Percentiles rank a stretch among this genome's conserved stretches.
Conservation (phyloP, 1,139 yeast genomes). For the Hemisphaericaspora xylanilytica region DNA sequence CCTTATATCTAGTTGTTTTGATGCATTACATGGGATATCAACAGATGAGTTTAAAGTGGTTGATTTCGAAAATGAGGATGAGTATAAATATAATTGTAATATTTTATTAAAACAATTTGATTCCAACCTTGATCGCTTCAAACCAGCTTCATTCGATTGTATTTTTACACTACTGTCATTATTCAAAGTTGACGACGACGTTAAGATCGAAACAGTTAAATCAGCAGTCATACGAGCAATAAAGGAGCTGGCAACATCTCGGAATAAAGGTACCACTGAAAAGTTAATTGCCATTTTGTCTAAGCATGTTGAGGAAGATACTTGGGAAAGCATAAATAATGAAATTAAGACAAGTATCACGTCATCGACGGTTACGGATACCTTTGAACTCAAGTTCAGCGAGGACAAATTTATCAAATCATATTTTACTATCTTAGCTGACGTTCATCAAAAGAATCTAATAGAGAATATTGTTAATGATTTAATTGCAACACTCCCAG, state of each 20-base stretch:
- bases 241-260: neutral
- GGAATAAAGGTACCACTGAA: conserved; percentile 4
- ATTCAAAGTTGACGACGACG: conserved; percentile 5
- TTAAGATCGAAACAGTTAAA: neutral
- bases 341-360: neutral
- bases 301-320: neutral
- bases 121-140: conserved; percentile 7
- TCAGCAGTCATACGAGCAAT: conserved; percentile 5
- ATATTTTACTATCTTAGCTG: conserved; percentile 7
- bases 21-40: neutral
- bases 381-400: neutral
- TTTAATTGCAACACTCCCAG: conserved; percentile 22
- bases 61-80: conserved; percentile 10
- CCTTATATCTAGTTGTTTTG: conserved; percentile 5
- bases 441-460: conserved; percentile 4
- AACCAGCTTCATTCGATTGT: conserved; percentile 10
- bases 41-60: conserved; percentile 7
- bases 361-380: neutral
- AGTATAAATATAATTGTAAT: conserved; percentile 6
- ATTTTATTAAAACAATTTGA: conserved; percentile 9
- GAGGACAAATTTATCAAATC: conserved; percentile 4
- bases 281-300: conserved; percentile 3
- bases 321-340: conserved; percentile 2
- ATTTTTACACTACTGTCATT: conserved; percentile 2
- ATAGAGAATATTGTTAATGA: conserved; percentile 20